A percentile compares a stretch with the other conserved stretches of the same genome.
Evolutionary conservation across 768 basidiomycete species (phyloP).

Genomic region (Lepiota brunneoincarnata): DNA sequence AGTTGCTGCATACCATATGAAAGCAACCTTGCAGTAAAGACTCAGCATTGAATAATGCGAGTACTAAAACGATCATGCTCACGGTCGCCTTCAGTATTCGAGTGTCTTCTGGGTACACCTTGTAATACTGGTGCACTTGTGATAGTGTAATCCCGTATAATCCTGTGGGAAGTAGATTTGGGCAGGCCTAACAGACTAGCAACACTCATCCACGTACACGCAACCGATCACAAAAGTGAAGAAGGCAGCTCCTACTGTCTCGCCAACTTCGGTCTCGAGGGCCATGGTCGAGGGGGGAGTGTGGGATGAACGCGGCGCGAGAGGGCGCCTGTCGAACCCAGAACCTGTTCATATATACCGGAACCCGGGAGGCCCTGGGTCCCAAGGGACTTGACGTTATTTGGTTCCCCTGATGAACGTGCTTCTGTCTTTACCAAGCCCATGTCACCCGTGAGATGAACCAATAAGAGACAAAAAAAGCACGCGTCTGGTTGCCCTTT

Average conservation of each 20-base stretch:
- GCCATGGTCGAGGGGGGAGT: not conserved
- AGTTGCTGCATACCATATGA: slow-evolving; percentile 3
- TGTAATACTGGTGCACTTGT: slow-evolving; percentile 9
- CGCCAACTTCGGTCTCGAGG: not conserved
- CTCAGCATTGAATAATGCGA: not conserved
- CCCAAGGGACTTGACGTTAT: not conserved
- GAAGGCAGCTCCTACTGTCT: slow-evolving; percentile 6
- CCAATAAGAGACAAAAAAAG: not conserved
- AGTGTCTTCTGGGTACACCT: slow-evolving; percentile 7
- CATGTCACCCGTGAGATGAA: slow-evolving; percentile 9
- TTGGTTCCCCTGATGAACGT: slow-evolving; percentile 2
- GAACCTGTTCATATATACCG: not conserved
- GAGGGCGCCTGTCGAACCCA: not conserved
- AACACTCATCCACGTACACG: not conserved
- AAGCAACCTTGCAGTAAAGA: not conserved
- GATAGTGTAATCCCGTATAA: slow-evolving; percentile 10
- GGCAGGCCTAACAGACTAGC: not conserved
- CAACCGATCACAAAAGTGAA: slow-evolving; percentile 11
- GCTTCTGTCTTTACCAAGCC: not conserved
- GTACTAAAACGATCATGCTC: not conserved
- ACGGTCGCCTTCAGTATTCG: not conserved
- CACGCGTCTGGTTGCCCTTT: too few relatives aligned
- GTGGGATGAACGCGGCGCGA: not conserved
- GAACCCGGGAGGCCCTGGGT: not conserved
- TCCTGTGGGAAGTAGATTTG: not conserved